These are phyloP conservation scores for Rhizomucor miehei DNA, from an alignment of 371 early-diverging fungal genomes.

Conservation along the genomic window DNA sequence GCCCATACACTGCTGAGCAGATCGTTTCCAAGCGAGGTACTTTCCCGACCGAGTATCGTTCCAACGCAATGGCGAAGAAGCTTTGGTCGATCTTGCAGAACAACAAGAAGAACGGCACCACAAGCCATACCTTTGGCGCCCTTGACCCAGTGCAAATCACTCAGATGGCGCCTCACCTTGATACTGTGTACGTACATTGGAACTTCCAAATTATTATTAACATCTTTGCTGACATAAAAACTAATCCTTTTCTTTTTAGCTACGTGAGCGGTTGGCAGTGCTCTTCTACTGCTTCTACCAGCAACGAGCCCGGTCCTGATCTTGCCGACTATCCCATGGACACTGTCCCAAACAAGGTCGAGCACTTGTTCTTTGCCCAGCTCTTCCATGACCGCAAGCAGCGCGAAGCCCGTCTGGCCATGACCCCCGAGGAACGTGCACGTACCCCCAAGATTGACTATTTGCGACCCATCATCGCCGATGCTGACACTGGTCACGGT, in stretches of 20 bases:
- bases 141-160: slow-evolving; percentile 94
- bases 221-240: not conserved
- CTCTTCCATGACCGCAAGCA: slow-evolving; percentile 98
- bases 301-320: slow-evolving; percentile 99
- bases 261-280: slow-evolving; percentile 97
- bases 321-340: slow-evolving; percentile 99
- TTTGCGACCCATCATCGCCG: slow-evolving; percentile 95
- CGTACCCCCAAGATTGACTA: slow-evolving; percentile 82
- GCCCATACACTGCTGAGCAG: slow-evolving; percentile 91
- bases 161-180: slow-evolving; percentile 97
- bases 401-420: slow-evolving; percentile 80
- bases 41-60: slow-evolving; percentile 72
- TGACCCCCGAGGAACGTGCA: slow-evolving; percentile 69
- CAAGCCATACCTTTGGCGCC: slow-evolving; percentile 93
- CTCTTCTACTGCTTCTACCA: slow-evolving; percentile 94
- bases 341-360: slow-evolving; percentile 98
- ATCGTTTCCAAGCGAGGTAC: slow-evolving; percentile 92
- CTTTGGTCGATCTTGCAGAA: slow-evolving; percentile 81
- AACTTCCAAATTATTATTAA: too few species aligned
- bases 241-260: not conserved
- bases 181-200: slow-evolving; percentile 77
- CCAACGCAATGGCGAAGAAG: slow-evolving; percentile 91
- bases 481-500: slow-evolving; percentile 97
- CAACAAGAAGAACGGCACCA: slow-evolving; percentile 75
- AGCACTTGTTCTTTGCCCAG: slow-evolving; percentile 97